Conservation (phyloP, 345 rosid species). For the Alliaria petiolata region DNA sequence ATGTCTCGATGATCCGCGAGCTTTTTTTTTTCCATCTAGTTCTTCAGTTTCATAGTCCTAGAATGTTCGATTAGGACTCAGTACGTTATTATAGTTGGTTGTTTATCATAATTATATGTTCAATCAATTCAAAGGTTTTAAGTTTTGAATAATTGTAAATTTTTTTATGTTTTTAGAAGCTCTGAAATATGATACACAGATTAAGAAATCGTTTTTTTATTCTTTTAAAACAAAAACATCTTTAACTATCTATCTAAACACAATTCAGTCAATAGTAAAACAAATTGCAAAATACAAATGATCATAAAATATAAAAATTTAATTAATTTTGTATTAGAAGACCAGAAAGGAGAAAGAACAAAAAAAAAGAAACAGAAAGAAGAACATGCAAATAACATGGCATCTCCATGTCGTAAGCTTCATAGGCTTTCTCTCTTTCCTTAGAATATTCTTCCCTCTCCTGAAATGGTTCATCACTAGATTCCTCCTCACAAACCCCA, state of each 20-base stretch:
- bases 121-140: background rate
- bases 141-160: background rate
- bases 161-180: background rate
- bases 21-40: background rate
- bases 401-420: constrained; percentile 43
- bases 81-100: constrained; percentile 13
- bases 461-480: constrained; percentile 44
- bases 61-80: constrained; percentile 16
- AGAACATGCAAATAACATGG: constrained; percentile 27
- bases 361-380: background rate
- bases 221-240: too few relatives aligned
- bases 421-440: constrained; percentile 49
- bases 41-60: constrained; percentile 11
- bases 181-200: background rate
- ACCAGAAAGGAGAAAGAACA: background rate
- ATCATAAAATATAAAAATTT: too few relatives aligned
- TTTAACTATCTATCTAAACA: too few relatives aligned
- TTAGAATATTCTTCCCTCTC: constrained; percentile 36
- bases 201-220: too few relatives aligned
- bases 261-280: too few relatives aligned
- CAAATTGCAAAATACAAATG: too few relatives aligned
- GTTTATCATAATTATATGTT: background rate
- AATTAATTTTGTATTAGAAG: too few relatives aligned
- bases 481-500: constrained; percentile 44
- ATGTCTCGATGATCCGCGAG: constrained; percentile 8